Base-by-base conservation (phyloP, 108 stramenopile genomes). In the Chaetoceros muelleri region DNA sequence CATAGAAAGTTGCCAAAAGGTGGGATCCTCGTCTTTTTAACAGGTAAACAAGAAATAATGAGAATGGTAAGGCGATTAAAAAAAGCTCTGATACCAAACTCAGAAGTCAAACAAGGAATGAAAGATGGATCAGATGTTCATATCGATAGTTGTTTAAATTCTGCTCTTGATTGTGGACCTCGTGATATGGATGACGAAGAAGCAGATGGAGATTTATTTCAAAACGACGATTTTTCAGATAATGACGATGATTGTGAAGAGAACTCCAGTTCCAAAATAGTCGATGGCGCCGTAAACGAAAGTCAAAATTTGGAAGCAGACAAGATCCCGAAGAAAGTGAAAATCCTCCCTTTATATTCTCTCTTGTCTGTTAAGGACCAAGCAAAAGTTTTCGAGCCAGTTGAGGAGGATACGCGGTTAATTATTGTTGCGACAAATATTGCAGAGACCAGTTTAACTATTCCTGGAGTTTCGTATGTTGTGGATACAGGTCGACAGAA, bases 351-450 rank as follows among this genome's bases (percentile, higher is more conserved):
- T 16, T 79, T 99, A 21, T 97, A 95, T 64, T 96, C 96, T 13
- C 78, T 95, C 71, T 77, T 99, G 18, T 86, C 95, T 2, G 71
- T 82, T 2, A 80, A 95, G 44, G 87, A 95, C 45, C 95, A 98
- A 67, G 76, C 86, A 20, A 79, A 79, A 62, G 88, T 95, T 5
- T 98, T 99, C 76, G 65, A 74, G 31, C 78, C 94, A 2, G 81
- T 88, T 1, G 91, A 94, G 5, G 82, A 90, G 21, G 92, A 79
- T 48, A 78, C 89, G 40, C 79, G 98, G 17, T 70, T 90, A 46
- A 89, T 99, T 53, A 95, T 99, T 0, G 67, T 96, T 21, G 89
- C 98, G 18, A 99, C 98, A 13, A 98, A 99, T 72, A 93, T 99
- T 30, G 96, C 97, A 1, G 98, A 99, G 77, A 99, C 98, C 0